Evolutionary conservation across 2,329 filamentous ascomycete genomes (phyloP).

Genomic region (Neonectria magnoliae): DNA sequence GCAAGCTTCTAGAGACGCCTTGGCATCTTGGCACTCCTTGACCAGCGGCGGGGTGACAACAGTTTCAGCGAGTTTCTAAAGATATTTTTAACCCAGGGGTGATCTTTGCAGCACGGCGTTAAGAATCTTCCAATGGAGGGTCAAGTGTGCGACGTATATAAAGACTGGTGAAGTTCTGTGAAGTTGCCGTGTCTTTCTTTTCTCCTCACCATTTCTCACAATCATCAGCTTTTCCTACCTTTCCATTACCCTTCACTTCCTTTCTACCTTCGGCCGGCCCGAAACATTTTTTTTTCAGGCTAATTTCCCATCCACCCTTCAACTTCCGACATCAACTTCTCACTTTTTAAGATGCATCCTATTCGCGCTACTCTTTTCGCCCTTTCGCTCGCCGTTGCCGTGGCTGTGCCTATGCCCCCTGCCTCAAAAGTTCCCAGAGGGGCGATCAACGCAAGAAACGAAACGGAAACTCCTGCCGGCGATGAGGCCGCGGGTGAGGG

Average conservation of each 20-base stretch:
- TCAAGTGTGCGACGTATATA: background rate
- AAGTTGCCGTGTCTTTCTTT: background rate
- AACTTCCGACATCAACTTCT: background rate
- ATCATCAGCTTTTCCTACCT: background rate
- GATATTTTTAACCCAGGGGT: background rate
- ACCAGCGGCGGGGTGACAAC: background rate
- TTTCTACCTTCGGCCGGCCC: background rate
- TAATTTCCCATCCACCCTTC: background rate
- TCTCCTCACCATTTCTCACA: background rate
- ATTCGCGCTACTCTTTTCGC: background rate
- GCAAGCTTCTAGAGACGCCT: background rate
- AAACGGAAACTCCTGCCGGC: background rate
- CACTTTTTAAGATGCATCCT: background rate
- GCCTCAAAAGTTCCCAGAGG: background rate
- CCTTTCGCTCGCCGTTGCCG: background rate
- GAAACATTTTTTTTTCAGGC: background rate
- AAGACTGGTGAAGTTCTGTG: background rate
- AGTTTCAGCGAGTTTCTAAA: background rate
- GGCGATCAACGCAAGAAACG: background rate
- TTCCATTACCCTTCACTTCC: background rate
- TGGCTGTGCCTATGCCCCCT: background rate
- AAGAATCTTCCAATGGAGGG: background rate
- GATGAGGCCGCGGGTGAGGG: background rate
- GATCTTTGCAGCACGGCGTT: background rate
- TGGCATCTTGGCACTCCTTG: background rate